Evolutionary conservation across 2,329 filamentous ascomycete genomes (phyloP), one percentile per base, ranked within the genome.

Genomic region (Elsinoe batatas): DNA sequence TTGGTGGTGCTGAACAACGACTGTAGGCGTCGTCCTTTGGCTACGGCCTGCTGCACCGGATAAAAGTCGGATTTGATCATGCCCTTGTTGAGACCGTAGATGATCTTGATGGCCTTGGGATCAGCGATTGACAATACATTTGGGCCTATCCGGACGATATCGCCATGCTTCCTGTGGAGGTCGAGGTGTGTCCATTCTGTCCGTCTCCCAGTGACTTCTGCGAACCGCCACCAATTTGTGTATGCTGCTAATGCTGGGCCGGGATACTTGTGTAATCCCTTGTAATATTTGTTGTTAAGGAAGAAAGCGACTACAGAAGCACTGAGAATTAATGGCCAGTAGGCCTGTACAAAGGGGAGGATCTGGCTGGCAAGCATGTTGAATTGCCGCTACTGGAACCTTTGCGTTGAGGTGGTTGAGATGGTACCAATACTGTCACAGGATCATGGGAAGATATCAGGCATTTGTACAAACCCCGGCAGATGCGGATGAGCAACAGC

Each of bases 1-100:
- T 88, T 81, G 5, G 80, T 83, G 0, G 86, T 88, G 64, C 83
- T 87, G 73, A 91, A 91, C 15, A 93, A 78, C 2, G 85, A 88
- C 33, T 81, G 80, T 0, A 90, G 76, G 2, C 79, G 77, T 58
- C 79, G 76, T 18, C 87, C 87, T 59, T 85, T 81, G 17, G 82
- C 78, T 1, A 88, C 79, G 0, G 85, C 82, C 68, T 88, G 82
- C 65, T 91, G 87, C 2, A 91, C 85, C 0, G 85, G 80, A 64
- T 91, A 91, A 67, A 91, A 91, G 60, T 87, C 83, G 30, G 85
- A 89, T 83, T 93, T 93, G 47, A 79, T 72, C 62, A 89, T 86
- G 0, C 87, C 86, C 69, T 91, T 91, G 67, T 91, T 91, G 42
- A 91, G 70, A 0, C 87, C 87, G 67, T 93, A 94, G 43, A 93